These are phyloP conservation scores for Sporothrix pallida DNA, from an alignment of 2,329 filamentous ascomycete genomes.

Conservation along the genomic window DNA sequence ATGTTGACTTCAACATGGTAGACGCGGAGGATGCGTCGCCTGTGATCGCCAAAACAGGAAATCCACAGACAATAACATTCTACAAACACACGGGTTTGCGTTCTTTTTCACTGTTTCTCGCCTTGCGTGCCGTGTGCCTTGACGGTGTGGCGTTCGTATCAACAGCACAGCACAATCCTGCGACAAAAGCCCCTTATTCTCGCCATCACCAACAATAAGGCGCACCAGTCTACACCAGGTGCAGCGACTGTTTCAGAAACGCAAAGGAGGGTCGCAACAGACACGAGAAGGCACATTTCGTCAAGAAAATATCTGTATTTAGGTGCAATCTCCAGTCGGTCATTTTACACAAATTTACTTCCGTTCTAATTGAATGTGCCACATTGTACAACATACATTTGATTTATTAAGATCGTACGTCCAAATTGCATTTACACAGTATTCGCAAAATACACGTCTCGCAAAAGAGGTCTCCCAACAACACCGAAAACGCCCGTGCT, in stretches of 20 bases:
- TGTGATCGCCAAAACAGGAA: constrained; percentile 12
- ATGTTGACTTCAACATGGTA: background rate
- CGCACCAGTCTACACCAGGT: background rate
- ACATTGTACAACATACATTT: too few relatives aligned
- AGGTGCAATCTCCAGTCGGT: too few relatives aligned
- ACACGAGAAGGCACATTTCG: background rate
- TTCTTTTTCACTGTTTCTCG: background rate
- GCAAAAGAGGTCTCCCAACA: background rate
- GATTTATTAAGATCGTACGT: too few relatives aligned
- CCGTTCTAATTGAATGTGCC: too few relatives aligned
- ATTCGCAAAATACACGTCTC: background rate
- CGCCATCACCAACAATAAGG: background rate
- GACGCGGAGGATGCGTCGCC: background rate
- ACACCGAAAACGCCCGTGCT: background rate
- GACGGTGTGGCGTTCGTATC: background rate
- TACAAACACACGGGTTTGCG: too few relatives aligned
- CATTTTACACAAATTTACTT: too few relatives aligned
- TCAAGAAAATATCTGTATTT: too few relatives aligned
- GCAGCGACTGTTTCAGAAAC: constrained; percentile 6
- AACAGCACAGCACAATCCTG: background rate
- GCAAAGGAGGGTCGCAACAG: background rate
- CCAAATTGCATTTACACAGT: too few relatives aligned
- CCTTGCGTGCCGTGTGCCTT: background rate
- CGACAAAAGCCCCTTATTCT: background rate
- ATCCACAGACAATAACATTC: background rate